phyloP scores from a whole-genome alignment of 2,329 filamentous ascomycete genomes.

The Zelopaecilomyces penicillatus region DNA sequence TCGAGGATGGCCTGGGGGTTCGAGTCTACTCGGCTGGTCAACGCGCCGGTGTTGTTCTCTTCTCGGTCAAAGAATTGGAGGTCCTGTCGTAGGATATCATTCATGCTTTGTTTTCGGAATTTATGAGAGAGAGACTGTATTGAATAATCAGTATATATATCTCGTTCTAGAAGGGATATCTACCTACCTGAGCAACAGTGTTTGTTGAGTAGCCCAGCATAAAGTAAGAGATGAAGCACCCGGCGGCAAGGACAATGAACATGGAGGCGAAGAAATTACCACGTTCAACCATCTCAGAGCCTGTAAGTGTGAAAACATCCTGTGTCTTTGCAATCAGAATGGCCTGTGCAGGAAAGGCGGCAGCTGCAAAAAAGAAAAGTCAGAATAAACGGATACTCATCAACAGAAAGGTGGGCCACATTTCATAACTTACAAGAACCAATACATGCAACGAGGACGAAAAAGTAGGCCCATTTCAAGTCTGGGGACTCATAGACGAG shows the following conservation, averaged over 20 bases:
- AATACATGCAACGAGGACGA: slow-evolving; percentile 22
- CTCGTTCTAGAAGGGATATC: neutral
- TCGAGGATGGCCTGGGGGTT: slow-evolving; percentile 32
- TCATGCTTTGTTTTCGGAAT: slow-evolving; percentile 24
- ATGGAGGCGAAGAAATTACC: slow-evolving; percentile 48
- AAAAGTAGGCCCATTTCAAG: slow-evolving; percentile 26
- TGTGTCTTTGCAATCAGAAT: slow-evolving; percentile 33
- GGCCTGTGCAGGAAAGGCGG: slow-evolving; percentile 34
- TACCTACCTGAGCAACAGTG: slow-evolving; percentile 20
- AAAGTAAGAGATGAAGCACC: slow-evolving; percentile 36
- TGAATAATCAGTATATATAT: neutral
- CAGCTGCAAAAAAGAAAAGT: slow-evolving; percentile 15
- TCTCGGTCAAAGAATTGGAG: slow-evolving; percentile 33
- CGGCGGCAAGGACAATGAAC: slow-evolving; percentile 43
- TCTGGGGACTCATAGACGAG: slow-evolving; percentile 31
- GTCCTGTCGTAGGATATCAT: slow-evolving; percentile 30
- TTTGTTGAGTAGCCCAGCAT: slow-evolving; percentile 28
- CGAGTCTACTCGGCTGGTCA: slow-evolving; percentile 27
- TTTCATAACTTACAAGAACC: slow-evolving; percentile 15
- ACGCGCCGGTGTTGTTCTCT: slow-evolving; percentile 31
- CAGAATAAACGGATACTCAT: neutral
- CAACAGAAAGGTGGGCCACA: neutral
- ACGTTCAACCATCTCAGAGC: slow-evolving; percentile 22
- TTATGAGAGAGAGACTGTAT: slow-evolving; percentile 11
- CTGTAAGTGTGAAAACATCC: slow-evolving; percentile 30